These are phyloP conservation scores for Papiliotrema flavescens DNA, from an alignment of 1,284 basidiomycete genomes.

Conservation along the genomic window DNA sequence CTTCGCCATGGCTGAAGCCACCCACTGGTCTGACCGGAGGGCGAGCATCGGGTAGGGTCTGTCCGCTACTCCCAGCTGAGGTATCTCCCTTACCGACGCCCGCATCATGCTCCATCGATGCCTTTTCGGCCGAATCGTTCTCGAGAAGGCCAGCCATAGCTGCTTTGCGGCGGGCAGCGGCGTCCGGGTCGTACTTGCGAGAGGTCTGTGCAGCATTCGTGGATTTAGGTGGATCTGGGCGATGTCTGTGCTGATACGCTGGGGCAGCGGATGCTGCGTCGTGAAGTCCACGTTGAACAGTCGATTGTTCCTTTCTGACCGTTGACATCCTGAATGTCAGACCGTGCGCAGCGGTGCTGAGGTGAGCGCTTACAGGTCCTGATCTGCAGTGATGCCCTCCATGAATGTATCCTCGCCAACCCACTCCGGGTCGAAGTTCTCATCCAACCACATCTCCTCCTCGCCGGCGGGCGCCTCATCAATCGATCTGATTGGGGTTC, in stretches of 20 bases:
- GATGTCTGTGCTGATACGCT: constrained; percentile 39
- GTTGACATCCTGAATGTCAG: background rate
- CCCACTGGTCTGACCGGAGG: constrained; percentile 5
- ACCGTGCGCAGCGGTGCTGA: background rate
- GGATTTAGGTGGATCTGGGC: constrained; percentile 25
- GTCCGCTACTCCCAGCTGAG: constrained; percentile 3
- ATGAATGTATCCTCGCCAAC: constrained; percentile 31
- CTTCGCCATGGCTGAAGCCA: constrained; percentile 4
- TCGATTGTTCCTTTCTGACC: background rate
- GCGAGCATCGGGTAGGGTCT: background rate
- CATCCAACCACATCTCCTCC: constrained; percentile 16
- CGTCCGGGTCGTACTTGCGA: background rate
- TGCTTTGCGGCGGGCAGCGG: background rate
- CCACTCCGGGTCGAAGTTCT: constrained; percentile 32
- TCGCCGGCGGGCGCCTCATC: constrained; percentile 16
- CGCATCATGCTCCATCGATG: background rate
- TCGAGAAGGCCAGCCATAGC: background rate
- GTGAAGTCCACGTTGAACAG: background rate
- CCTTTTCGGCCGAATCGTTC: background rate
- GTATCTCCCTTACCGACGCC: background rate
- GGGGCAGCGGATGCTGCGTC: constrained; percentile 7
- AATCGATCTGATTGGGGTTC: constrained; percentile 29
- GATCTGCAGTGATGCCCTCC: background rate
- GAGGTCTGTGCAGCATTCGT: background rate
- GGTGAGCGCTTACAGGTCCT: background rate